Evolutionary conservation across 768 basidiomycete genomes (phyloP), one percentile per base, ranked within the genome.

Genomic region (Panaeolus papilionaceus): DNA sequence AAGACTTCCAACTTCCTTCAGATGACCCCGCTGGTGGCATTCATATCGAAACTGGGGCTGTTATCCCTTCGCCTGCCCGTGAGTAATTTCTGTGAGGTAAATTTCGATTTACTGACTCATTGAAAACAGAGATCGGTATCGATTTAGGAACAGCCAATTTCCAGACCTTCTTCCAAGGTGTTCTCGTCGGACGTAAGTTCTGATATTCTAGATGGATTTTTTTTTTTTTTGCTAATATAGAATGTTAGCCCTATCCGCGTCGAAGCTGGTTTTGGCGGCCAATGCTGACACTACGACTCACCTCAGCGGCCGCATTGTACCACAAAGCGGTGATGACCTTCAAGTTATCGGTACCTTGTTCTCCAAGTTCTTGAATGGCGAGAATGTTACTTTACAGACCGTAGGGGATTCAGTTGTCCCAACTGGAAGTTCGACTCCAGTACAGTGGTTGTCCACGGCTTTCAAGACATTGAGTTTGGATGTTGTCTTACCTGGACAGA

Each of bases 21-120:
- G 89, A 92, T 69, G 87, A 89, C 71, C 83, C 88, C 49, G 85
- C 84, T 40, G 91, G 90, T 65, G 90, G 91, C 37, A 92, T 92
- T 67, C 85, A 85, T 63, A 88, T 92, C 63, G 88, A 89, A 70
- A 90, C 89, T 4, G 89, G 90, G 74, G 84, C 89, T 0, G 65
- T 77, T 23, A 91, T 92, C 69, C 89, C 89, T 11, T 92, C 91
- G 14, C 79, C 85, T 67, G 83, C 89, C 71, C 89, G 89, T 90
- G 65, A 45, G 89, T 86, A 16, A 8, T 64, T 26, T 16, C 42
- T 45, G 9, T 61, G 16, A n/a, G 64, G 12, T 38, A 28, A 44
- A 20, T 1, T 5, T 16, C 6, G 20, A 68, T 40, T 68, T 78
- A 38, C 79, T 69, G 39, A 66, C 38, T 38, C 37, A 62, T 69